Evolutionary conservation across 2,329 filamentous ascomycete genomes (phyloP).

Genomic region (Chaetomiaceae sp.): DNA sequence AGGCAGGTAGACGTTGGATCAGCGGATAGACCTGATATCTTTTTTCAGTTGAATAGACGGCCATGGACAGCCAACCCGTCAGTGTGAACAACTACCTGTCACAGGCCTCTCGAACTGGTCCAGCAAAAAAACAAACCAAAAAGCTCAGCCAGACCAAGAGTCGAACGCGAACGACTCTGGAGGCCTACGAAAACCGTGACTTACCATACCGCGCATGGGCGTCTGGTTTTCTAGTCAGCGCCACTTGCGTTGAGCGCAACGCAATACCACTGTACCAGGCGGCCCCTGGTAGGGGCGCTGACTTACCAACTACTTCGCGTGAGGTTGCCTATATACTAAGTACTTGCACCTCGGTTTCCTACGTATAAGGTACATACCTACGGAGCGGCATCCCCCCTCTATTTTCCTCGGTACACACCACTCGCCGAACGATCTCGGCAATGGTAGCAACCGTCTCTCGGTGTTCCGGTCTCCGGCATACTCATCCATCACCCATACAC

Average conservation of each 20-base stretch:
- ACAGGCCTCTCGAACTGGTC: no score
- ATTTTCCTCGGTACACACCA: no score
- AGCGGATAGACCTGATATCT: not conserved
- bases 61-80: no score
- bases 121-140: not conserved
- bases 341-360: no score
- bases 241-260: slow-evolving; percentile 1
- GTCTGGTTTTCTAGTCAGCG: not conserved
- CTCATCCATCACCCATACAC: no score
- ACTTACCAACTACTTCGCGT: not conserved
- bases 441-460: no score
- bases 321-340: not conserved
- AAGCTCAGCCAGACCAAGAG: not conserved
- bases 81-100: not conserved
- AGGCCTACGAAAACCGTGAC: not conserved
- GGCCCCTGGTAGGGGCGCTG: not conserved
- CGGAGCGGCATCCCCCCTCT: no score
- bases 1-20: not conserved
- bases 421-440: no score
- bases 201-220: slow-evolving; percentile 1
- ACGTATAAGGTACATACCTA: no score
- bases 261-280: not conserved
- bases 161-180: not conserved
- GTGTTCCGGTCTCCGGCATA: no score
- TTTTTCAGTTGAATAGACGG: not conserved